These are phyloP conservation scores for Alternaria infectoria DNA, from an alignment of 2,329 filamentous ascomycete genomes.

Conservation along the genomic window DNA sequence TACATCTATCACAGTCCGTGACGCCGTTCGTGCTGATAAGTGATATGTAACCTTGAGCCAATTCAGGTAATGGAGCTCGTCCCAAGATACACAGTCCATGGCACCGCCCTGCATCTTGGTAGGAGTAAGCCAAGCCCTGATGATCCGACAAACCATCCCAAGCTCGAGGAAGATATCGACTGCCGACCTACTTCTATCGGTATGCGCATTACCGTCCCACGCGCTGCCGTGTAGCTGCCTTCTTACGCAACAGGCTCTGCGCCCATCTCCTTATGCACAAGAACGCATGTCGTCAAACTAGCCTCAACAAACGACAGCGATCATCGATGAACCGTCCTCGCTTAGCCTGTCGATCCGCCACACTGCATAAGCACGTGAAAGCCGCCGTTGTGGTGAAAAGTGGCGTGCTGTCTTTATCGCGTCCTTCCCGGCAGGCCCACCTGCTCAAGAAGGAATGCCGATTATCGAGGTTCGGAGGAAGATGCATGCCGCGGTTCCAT, in stretches of 20 bases:
- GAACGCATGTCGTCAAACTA: conserved; percentile 20
- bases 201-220: not conserved
- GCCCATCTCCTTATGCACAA: not conserved
- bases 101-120: not conserved
- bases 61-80: not conserved
- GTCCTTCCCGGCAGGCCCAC: conserved; percentile 8
- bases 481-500: conserved; percentile 14
- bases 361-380: conserved; percentile 25
- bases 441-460: conserved; percentile 9
- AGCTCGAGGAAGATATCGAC: not conserved
- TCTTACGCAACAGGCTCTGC: not conserved
- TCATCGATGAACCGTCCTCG: conserved; percentile 16
- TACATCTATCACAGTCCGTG: not conserved
- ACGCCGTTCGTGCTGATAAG: not conserved
- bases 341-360: conserved; percentile 16
- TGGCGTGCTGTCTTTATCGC: conserved; percentile 10
- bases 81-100: not conserved
- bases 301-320: conserved; percentile 19
- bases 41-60: not conserved
- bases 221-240: not conserved
- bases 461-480: conserved; percentile 10
- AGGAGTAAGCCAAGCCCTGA: not conserved
- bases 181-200: not conserved
- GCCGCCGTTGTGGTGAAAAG: conserved; percentile 5
- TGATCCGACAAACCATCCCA: not conserved